phyloP scores from a whole-genome alignment of 1,284 basidiomycete species.

The Vanrija sp. region DNA sequence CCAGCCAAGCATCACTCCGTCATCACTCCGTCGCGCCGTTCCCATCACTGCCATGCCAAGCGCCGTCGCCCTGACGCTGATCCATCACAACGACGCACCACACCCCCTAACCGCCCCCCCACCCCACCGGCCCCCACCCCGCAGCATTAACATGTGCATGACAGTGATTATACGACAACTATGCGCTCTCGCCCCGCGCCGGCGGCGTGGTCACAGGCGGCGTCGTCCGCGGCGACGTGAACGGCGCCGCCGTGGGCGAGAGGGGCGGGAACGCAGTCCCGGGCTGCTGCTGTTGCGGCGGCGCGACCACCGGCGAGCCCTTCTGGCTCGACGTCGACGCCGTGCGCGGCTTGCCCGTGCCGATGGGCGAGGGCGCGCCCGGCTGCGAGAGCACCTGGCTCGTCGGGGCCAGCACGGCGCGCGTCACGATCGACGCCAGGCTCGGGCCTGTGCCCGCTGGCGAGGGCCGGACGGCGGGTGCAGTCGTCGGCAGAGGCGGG shows the following conservation, averaged over 20 bases:
- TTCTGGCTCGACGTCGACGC: not conserved
- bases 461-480: not conserved
- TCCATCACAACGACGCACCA: too few species aligned
- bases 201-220: not conserved
- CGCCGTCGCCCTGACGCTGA: too few species aligned
- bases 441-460: slow-evolving; percentile 28
- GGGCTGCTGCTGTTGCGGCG: not conserved
- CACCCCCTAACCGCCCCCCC: too few species aligned
- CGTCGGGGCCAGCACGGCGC: slow-evolving; percentile 42
- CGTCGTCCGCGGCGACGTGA: slow-evolving; percentile 2
- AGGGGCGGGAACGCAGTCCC: slow-evolving; percentile 9
- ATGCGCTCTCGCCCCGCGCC: not conserved
- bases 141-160: too few species aligned
- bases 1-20: too few species aligned
- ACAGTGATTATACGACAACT: too few species aligned
- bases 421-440: slow-evolving; percentile 46
- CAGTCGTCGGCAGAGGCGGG: slow-evolving; percentile 37
- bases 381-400: slow-evolving; percentile 21
- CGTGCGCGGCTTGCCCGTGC: not conserved
- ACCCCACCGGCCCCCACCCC: too few species aligned
- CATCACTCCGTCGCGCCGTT: too few species aligned
- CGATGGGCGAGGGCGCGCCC: not conserved
- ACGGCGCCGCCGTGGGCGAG: slow-evolving; percentile 6
- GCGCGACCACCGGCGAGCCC: not conserved
- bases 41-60: too few species aligned